Evolutionary conservation across 2,329 filamentous ascomycete species (phyloP).

Genomic region (Pestalotiopsis sp.): DNA sequence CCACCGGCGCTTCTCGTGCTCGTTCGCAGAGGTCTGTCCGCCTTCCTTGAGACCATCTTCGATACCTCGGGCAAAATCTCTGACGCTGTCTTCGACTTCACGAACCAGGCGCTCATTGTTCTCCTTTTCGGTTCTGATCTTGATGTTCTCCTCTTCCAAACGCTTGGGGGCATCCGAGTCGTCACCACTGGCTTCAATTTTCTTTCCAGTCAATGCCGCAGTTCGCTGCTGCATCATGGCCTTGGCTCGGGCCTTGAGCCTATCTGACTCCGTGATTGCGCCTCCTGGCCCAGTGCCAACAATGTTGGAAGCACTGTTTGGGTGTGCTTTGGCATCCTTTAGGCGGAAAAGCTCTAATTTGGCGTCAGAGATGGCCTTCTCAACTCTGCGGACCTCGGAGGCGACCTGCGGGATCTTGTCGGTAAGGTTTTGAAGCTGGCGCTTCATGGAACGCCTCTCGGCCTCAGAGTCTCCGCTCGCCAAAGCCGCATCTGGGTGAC

Average conservation of each 20-base stretch:
- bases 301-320: slow-evolving; percentile 76
- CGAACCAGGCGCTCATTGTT: slow-evolving; percentile 95
- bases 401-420: slow-evolving; percentile 91
- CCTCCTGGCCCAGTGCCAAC: slow-evolving; percentile 93
- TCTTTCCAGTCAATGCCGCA: slow-evolving; percentile 86
- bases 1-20: slow-evolving; percentile 93
- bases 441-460: slow-evolving; percentile 81
- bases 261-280: slow-evolving; percentile 86
- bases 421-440: slow-evolving; percentile 84
- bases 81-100: slow-evolving; percentile 95
- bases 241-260: slow-evolving; percentile 91
- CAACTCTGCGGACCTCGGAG: slow-evolving; percentile 86
- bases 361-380: slow-evolving; percentile 90
- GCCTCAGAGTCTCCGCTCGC: slow-evolving; percentile 80
- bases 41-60: slow-evolving; percentile 88
- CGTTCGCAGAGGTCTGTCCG: slow-evolving; percentile 71
- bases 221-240: slow-evolving; percentile 99
- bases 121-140: slow-evolving; percentile 82
- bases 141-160: slow-evolving; percentile 84
- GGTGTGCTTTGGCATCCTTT: slow-evolving; percentile 90
- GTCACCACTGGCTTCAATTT: slow-evolving; percentile 69
- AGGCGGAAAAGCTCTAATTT: slow-evolving; percentile 91
- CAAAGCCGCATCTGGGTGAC: slow-evolving; percentile 77
- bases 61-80: slow-evolving; percentile 81
- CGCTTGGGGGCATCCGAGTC: slow-evolving; percentile 80